Base-by-base conservation (phyloP, 148 eudicot genomes). In the Diospyros kaki region DNA sequence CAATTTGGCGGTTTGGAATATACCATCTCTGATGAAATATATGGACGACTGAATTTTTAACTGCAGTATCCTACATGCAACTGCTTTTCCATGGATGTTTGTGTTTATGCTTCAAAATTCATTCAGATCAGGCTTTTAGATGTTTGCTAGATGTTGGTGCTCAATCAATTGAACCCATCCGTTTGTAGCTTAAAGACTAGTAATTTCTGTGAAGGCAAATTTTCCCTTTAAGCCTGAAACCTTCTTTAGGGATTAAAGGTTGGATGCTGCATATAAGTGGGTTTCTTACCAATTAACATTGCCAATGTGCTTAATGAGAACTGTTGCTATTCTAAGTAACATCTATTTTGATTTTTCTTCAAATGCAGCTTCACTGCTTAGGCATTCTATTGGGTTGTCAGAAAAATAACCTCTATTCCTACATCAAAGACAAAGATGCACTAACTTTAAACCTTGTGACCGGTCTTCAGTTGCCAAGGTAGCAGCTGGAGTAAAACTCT, bases 391-490 rank as follows among this genome's bases (percentile, higher is more conserved):
- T 95, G 86, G 86, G 86, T 80, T 77, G 76, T 73, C 86, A 88
- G 80, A 83, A 77, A 72, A 75, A 70, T 67, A 75, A 82, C 68
- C 81, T 88, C 46, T 89, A 82, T 73, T 69, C 71, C 4, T 80
- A 80, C 79, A 82, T 92, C 72, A 89, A 77, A 79, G 87, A 89
- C 58, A 87, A 85, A 76, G 75, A 92, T 64, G 83, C 81, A 64
- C 88, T 95, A 70, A 81, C 89, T 79, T 78, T 82, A 85, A 95
- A 95, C 81, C 88, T 95, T 58, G 83, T 89, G 38, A 77, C 77
- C 28, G 98, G 98, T 73, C 98, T 95, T 69, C 96, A 95, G 73
- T 82, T 95, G 83, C 91, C 96, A 44, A 95, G 93, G 98, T 95
- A 82, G 75, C 69, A 53, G 43, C 80, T 58, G 56, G 15, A 55